Evolutionary conservation across 139 green algal genomes (phyloP).

Genomic region (Chlamydomonas incerta): DNA sequence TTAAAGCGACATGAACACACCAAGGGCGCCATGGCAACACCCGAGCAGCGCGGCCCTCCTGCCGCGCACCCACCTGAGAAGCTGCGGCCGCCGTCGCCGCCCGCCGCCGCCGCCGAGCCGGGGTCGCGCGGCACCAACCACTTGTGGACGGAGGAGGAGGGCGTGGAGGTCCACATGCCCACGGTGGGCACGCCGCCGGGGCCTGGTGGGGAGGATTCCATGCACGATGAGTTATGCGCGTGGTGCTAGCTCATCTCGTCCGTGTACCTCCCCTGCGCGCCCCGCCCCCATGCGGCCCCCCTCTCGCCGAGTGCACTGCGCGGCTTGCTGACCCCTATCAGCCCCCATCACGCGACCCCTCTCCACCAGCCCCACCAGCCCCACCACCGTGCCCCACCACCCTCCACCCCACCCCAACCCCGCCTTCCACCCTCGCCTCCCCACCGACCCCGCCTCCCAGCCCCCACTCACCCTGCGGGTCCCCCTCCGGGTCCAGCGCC

Average conservation of each 20-base stretch:
- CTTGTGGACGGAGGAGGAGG: conserved; percentile 58
- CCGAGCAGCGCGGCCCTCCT: not conserved
- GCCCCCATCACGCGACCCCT: too few species aligned
- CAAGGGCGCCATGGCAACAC: too few species aligned
- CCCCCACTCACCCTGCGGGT: conserved; percentile 8
- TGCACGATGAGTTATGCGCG: too few species aligned
- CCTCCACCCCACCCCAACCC: not conserved
- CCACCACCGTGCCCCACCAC: too few species aligned
- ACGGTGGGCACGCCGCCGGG: not conserved
- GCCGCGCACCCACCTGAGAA: conserved; percentile 10
- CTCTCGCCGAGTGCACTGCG: too few species aligned
- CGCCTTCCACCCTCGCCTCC: not conserved
- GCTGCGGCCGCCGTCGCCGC: not conserved
- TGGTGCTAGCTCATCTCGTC: too few species aligned
- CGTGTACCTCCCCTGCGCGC: too few species aligned
- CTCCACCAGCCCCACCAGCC: too few species aligned
- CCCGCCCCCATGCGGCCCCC: too few species aligned
- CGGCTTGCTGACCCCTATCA: too few species aligned
- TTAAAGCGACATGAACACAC: too few species aligned
- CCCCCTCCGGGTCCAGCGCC: conserved; percentile 33
- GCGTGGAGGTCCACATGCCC: conserved; percentile 75
- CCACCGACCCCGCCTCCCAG: not conserved
- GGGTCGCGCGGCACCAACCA: conserved; percentile 40
- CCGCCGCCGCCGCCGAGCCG: not conserved
- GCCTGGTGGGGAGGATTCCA: not conserved